A percentile compares a stretch with the other conserved stretches of the same genome.
Conservation (phyloP, 2,329 filamentous ascomycete species). For the Juglanconis juglandina region DNA sequence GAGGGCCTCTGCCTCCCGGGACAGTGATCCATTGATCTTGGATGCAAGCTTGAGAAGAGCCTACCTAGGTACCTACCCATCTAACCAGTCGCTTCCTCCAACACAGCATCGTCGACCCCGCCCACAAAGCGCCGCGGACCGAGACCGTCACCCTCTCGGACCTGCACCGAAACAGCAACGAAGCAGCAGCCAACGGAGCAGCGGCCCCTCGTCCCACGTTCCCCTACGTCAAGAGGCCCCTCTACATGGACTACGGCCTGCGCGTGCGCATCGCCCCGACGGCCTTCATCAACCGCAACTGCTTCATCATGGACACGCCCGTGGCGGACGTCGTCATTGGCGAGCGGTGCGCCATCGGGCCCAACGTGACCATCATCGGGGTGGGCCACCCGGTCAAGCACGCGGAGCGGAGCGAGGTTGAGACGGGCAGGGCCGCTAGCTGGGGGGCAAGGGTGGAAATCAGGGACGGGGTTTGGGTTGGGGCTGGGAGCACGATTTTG, state of each 20-base stretch:
- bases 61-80: too few species aligned
- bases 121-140: conserved; percentile 17
- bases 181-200: not conserved
- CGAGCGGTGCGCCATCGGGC: conserved; percentile 28
- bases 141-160: conserved; percentile 25
- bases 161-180: not conserved
- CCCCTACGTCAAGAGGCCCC: conserved; percentile 30
- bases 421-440: conserved; percentile 22
- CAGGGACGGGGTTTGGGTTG: conserved; percentile 38
- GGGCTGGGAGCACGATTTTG: conserved; percentile 34
- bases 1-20: not conserved
- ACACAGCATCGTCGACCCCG: conserved; percentile 26
- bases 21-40: too few species aligned
- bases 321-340: conserved; percentile 33
- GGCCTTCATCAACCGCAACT: conserved; percentile 32
- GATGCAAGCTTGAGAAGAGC: too few species aligned
- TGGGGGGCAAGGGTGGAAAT: conserved; percentile 31
- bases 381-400: conserved; percentile 26
- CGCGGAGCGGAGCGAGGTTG: conserved; percentile 26
- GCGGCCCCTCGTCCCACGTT: conserved; percentile 23
- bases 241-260: conserved; percentile 32
- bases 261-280: conserved; percentile 28
- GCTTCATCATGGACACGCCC: conserved; percentile 33
- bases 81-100: too few species aligned
- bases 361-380: conserved; percentile 28